A percentile compares a stretch with the other conserved stretches of the same genome.
Conservation (phyloP, 139 green algal genomes). For the Spirogloea muscicola region DNA sequence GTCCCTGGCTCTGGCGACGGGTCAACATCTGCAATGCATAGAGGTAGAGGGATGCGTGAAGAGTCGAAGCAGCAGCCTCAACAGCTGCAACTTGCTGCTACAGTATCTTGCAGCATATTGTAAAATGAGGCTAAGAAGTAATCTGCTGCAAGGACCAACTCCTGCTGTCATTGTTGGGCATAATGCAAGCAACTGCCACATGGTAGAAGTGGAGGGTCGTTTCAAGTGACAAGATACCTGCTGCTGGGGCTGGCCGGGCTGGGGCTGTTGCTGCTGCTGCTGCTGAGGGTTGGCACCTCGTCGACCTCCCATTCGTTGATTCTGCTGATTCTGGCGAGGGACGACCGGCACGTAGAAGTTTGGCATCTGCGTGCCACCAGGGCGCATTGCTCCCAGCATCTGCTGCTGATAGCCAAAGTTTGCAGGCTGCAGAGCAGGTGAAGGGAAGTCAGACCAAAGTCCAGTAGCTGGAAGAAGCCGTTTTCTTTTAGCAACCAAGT, state of each 20-base stretch:
- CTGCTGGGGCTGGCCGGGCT: slow-evolving; percentile 12
- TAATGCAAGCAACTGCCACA: slow-evolving; percentile 4
- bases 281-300: neutral
- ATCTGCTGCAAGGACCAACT: neutral
- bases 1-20: neutral
- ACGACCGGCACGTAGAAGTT: slow-evolving; percentile 45
- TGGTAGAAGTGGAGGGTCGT: neutral
- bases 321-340: slow-evolving; percentile 7
- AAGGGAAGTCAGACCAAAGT: neutral
- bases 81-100: slow-evolving; percentile 12
- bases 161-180: neutral
- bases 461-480: neutral
- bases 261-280: slow-evolving; percentile 5
- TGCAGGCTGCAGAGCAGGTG: slow-evolving; percentile 16
- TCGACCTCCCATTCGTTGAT: slow-evolving; percentile 4
- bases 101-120: too few relatives aligned
- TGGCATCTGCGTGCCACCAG: slow-evolving; percentile 24
- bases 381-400: slow-evolving; percentile 45
- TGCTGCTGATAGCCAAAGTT: slow-evolving; percentile 45
- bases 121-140: too few relatives aligned
- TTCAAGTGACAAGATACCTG: slow-evolving; percentile 3
- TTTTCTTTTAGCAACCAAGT: neutral
- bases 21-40: neutral
- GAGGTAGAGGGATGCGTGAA: neutral
- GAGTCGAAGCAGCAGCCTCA: neutral